These are phyloP conservation scores for Starmerella roubikii DNA, from an alignment of 805 yeast species.

Conservation along the genomic window DNA sequence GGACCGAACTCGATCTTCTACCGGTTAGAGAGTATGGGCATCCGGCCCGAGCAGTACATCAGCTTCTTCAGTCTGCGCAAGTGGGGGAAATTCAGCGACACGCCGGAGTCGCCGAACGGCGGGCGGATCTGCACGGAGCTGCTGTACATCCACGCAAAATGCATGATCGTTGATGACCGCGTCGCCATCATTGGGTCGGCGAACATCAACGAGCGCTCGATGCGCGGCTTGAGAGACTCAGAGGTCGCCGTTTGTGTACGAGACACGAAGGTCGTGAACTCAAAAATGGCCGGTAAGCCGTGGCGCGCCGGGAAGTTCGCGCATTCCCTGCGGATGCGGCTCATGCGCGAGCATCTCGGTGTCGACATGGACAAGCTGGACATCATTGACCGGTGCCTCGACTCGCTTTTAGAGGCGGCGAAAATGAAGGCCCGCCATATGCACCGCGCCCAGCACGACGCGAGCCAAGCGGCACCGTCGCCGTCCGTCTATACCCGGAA, in stretches of 20 bases:
- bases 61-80: constrained; percentile 84
- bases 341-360: constrained; percentile 96
- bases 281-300: constrained; percentile 67
- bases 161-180: constrained; percentile 83
- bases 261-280: constrained; percentile 43
- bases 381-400: constrained; percentile 18
- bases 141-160: constrained; percentile 84
- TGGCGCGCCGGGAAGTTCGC: constrained; percentile 79
- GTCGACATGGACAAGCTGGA: constrained; percentile 38
- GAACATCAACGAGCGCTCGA: constrained; percentile 89
- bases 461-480: not conserved
- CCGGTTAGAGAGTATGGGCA: constrained; percentile 61
- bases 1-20: constrained; percentile 83
- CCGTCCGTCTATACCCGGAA: too few species aligned
- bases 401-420: constrained; percentile 8
- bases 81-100: constrained; percentile 81
- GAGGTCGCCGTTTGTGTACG: constrained; percentile 84
- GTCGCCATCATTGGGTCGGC: constrained; percentile 95
- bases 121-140: constrained; percentile 69
- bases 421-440: not conserved
- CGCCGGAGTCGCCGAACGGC: constrained; percentile 9
- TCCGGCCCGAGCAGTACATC: constrained; percentile 78
- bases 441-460: not conserved
- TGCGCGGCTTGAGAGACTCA: constrained; percentile 87
- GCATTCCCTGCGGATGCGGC: constrained; percentile 70